These are phyloP conservation scores for Limtongia smithiae DNA, from an alignment of 805 yeast species.

Conservation along the genomic window DNA sequence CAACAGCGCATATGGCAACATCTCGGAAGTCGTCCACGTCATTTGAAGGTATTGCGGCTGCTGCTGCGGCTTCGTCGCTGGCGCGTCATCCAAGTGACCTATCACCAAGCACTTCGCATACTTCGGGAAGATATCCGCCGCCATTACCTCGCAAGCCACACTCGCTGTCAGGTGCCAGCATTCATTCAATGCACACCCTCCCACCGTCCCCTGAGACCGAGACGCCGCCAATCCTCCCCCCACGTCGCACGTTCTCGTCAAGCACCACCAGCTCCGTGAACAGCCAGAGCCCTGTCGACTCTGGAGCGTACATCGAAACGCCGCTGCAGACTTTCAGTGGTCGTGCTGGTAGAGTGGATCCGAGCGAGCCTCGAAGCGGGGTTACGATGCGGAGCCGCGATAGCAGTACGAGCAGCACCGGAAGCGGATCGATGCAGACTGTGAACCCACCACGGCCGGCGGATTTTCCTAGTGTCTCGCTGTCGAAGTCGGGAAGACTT, in stretches of 20 bases:
- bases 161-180: slow-evolving; percentile 10
- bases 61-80: slow-evolving; percentile 4
- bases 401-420: slow-evolving; percentile 7
- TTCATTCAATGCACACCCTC: slow-evolving; percentile 11
- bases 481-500: slow-evolving; percentile 20
- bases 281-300: not conserved
- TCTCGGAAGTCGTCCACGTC: too few species aligned
- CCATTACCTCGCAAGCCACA: slow-evolving; percentile 21
- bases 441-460: slow-evolving; percentile 1
- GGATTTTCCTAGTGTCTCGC: slow-evolving; percentile 22
- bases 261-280: not conserved
- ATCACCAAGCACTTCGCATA: too few species aligned
- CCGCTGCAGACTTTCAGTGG: slow-evolving; percentile 22
- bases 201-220: slow-evolving; percentile 11
- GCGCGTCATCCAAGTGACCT: not conserved
- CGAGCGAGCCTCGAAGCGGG: not conserved
- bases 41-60: slow-evolving; percentile 2
- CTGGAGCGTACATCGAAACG: slow-evolving; percentile 8
- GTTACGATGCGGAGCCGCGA: slow-evolving; percentile 3
- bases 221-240: slow-evolving; percentile 22
- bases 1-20: not conserved
- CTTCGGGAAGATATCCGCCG: too few species aligned
- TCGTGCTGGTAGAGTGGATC: not conserved
- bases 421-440: slow-evolving; percentile 3
- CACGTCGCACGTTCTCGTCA: slow-evolving; percentile 19